phyloP scores from a whole-genome alignment of 2,329 filamentous ascomycete species.

The Coniella lustricola region DNA sequence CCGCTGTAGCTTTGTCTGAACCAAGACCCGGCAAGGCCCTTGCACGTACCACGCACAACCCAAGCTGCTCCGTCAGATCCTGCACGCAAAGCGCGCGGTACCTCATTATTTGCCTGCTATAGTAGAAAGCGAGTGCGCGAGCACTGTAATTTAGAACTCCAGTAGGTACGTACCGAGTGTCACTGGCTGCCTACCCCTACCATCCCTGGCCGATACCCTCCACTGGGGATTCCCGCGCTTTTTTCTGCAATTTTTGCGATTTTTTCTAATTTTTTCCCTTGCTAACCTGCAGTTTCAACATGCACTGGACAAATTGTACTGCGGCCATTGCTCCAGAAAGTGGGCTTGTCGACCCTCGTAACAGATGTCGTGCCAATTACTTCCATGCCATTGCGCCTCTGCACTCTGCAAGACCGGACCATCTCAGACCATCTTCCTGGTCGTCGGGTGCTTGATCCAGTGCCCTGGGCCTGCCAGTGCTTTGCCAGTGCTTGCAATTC shows the following conservation, averaged over 20 bases:
- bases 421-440: conserved; percentile 16
- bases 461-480: no score
- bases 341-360: conserved; percentile 17
- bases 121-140: no score
- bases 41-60: conserved; percentile 3
- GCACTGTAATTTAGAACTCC: no score
- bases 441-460: no score
- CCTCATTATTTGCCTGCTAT: no score
- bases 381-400: conserved; percentile 17
- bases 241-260: conserved; percentile 6
- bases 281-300: conserved; percentile 12
- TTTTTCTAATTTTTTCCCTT: no score
- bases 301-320: conserved; percentile 16
- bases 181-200: conserved; percentile 6
- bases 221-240: conserved; percentile 11
- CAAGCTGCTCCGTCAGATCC: no score
- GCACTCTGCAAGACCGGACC: conserved; percentile 16
- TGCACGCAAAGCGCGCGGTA: no score
- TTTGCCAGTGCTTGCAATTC: no score
- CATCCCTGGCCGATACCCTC: conserved; percentile 14
- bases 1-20: conserved; percentile 5
- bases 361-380: conserved; percentile 16
- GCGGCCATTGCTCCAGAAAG: conserved; percentile 16
- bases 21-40: conserved; percentile 12
- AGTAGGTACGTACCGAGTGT: not conserved